A percentile compares a stretch with the other conserved stretches of the same genome.
Evolutionary conservation across 2,329 filamentous ascomycete genomes (phyloP).

Genomic region (Ceratocystis huliohia): DNA sequence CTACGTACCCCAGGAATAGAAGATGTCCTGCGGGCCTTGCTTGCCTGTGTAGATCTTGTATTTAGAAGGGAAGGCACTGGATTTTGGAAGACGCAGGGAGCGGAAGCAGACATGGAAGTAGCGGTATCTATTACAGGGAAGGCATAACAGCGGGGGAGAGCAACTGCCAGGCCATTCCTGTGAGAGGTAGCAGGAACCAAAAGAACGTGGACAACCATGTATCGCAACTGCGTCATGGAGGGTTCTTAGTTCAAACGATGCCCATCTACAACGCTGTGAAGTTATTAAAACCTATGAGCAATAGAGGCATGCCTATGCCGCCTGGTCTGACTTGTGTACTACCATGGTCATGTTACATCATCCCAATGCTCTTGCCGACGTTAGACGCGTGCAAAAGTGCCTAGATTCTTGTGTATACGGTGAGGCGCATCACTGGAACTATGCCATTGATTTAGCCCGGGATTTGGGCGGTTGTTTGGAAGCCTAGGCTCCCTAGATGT

Average conservation of each 20-base stretch:
- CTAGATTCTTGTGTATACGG: background rate
- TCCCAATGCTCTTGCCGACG: background rate
- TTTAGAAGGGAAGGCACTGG: background rate
- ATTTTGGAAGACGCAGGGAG: slow-evolving; percentile 6
- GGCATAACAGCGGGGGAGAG: background rate
- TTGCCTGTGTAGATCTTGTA: background rate
- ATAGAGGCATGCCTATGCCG: background rate
- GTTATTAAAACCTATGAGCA: no score
- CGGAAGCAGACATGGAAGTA: background rate
- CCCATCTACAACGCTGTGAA: no score
- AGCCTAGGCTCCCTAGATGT: background rate
- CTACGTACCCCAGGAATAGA: background rate
- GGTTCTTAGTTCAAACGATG: background rate
- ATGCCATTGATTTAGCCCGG: background rate
- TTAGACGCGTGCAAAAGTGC: background rate
- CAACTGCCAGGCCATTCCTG: background rate
- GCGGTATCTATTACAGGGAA: background rate
- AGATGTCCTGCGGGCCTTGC: background rate
- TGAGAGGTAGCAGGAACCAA: background rate
- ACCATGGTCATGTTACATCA: slow-evolving; percentile 4
- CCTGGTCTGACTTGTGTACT: background rate
- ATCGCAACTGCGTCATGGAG: background rate
- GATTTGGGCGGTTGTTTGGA: background rate
- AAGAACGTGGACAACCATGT: background rate
- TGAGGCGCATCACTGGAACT: background rate